These are phyloP conservation scores for Coniella vitis DNA, from an alignment of 2,329 filamentous ascomycete species.

Conservation along the genomic window DNA sequence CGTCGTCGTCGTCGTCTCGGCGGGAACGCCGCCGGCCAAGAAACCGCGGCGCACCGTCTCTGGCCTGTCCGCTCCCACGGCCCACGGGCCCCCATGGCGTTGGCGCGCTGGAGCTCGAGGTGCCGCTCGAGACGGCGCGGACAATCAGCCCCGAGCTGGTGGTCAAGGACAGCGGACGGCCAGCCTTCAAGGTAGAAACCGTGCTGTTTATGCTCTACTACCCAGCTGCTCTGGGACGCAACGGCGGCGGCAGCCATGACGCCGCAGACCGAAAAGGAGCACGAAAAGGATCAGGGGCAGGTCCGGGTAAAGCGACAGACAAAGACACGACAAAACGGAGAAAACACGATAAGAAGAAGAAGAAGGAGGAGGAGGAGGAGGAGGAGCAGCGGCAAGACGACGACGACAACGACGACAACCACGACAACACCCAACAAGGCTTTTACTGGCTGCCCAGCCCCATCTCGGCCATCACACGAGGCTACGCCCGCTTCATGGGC, in stretches of 20 bases:
- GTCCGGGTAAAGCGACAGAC: too few species aligned
- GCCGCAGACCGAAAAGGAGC: too few species aligned
- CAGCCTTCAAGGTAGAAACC: conserved; percentile 14
- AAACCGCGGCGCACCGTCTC: background rate
- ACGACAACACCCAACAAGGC: background rate
- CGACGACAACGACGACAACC: background rate
- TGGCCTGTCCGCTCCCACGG: conserved; percentile 2
- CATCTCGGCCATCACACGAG: conserved; percentile 9
- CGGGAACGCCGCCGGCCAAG: conserved; percentile 4
- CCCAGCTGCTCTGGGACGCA: background rate
- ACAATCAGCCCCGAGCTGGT: conserved; percentile 2
- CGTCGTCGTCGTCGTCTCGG: background rate
- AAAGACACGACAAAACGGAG: too few species aligned
- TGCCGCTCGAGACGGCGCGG: conserved; percentile 2
- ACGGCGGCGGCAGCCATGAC: background rate
- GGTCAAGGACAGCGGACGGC: conserved; percentile 2
- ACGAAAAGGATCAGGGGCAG: too few species aligned
- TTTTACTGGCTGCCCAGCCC: conserved; percentile 14
- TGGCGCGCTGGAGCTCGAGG: conserved; percentile 11
- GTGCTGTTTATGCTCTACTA: conserved; percentile 16
- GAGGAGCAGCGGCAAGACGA: too few species aligned
- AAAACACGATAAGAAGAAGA: too few species aligned
- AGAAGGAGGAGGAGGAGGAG: too few species aligned
- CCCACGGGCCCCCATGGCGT: conserved; percentile 13
- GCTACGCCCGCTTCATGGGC: conserved; percentile 11